Conservation (phyloP, 805 yeast genomes). For the Lachancea nothofagi region DNA sequence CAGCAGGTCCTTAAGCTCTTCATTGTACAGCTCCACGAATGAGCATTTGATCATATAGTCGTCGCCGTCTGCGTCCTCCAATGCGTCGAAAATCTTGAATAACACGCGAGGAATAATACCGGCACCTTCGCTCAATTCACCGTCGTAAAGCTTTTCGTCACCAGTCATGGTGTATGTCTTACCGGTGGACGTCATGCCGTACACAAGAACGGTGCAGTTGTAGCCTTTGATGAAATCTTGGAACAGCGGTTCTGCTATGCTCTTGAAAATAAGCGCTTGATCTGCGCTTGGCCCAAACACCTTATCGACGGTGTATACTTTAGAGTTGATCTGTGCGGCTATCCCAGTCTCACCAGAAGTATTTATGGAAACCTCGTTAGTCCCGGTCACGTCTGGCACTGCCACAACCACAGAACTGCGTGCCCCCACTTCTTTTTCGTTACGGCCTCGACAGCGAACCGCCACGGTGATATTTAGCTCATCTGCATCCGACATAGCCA, state of each 20-base stretch:
- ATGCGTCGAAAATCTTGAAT: conserved; percentile 48
- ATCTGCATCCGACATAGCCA: conserved; percentile 8
- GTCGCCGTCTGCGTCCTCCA: conserved; percentile 32
- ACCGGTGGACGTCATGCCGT: conserved; percentile 92
- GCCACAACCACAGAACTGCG: conserved; percentile 59
- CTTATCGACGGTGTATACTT: conserved; percentile 67
- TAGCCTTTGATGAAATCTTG: conserved; percentile 68
- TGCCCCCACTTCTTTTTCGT: conserved; percentile 49
- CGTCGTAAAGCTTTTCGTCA: conserved; percentile 38
- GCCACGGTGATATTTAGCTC: conserved; percentile 54
- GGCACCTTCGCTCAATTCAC: conserved; percentile 42
- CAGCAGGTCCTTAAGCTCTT: conserved; percentile 71
- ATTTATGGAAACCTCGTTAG: conserved; percentile 43
- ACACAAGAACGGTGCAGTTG: conserved; percentile 78
- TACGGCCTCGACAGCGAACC: conserved; percentile 60
- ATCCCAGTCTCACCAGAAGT: conserved; percentile 38
- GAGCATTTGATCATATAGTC: conserved; percentile 72
- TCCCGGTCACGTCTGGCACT: conserved; percentile 41
- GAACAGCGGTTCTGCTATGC: conserved; percentile 58
- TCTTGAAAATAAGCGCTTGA: conserved; percentile 59
- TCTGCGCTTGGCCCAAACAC: conserved; percentile 81
- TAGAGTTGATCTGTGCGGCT: conserved; percentile 40
- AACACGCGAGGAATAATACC: conserved; percentile 64
- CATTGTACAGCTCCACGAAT: conserved; percentile 82
- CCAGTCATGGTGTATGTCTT: conserved; percentile 82